Conservation (phyloP, 192 early-diverging fungal species). For the Coemansia nantahalensis region DNA sequence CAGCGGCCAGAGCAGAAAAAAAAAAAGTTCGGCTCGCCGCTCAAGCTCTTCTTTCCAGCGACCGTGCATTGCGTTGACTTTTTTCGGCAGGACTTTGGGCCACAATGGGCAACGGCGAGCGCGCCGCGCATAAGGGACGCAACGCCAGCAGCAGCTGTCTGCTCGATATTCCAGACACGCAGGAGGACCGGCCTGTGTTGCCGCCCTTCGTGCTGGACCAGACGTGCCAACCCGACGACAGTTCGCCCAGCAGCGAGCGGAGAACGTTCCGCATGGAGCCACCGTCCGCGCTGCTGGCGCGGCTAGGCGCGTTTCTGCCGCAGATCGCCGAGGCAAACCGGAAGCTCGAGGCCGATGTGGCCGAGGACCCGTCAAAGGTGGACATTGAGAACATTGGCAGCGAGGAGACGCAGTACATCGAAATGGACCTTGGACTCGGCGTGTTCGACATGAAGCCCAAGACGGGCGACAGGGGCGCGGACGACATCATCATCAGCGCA, state of each 20-base stretch:
- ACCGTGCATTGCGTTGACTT: too few relatives aligned
- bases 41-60: too few relatives aligned
- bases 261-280: conserved; percentile 46
- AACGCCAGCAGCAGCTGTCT: conserved; percentile 5
- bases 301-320: conserved; percentile 40
- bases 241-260: neutral
- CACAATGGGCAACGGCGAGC: neutral
- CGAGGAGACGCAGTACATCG: conserved; percentile 39
- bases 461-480: conserved; percentile 2
- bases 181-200: neutral
- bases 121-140: neutral
- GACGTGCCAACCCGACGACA: neutral
- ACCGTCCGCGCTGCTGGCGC: conserved; percentile 39
- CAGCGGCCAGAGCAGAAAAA: too few relatives aligned
- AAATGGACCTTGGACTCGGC: conserved; percentile 49
- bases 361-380: conserved; percentile 27
- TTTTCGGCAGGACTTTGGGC: too few relatives aligned
- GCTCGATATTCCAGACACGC: conserved; percentile 13
- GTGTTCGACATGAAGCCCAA: conserved; percentile 52
- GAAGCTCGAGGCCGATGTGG: conserved; percentile 25
- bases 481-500: conserved; percentile 23
- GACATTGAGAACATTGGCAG: conserved; percentile 47
- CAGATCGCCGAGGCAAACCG: conserved; percentile 51
- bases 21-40: too few relatives aligned
- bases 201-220: conserved; percentile 1